phyloP scores from a whole-genome alignment of 257 asterid genomes.

The Nicotiana tabacum region DNA sequence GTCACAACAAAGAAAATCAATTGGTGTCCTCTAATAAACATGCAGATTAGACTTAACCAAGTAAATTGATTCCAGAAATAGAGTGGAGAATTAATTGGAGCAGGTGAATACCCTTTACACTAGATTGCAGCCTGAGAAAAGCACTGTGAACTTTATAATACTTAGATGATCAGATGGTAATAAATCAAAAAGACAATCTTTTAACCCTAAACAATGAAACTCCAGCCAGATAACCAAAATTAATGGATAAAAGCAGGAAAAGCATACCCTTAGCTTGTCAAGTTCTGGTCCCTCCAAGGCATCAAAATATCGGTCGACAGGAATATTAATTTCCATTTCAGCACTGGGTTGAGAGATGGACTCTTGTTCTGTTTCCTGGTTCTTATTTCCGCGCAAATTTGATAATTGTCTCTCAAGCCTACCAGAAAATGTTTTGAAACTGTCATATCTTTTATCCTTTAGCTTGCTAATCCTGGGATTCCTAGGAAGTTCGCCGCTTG shows the following conservation, averaged over 20 bases:
- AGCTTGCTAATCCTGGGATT: slow-evolving; percentile 33
- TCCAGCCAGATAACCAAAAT: neutral
- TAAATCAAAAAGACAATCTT: neutral
- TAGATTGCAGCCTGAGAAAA: neutral
- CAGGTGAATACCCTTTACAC: neutral
- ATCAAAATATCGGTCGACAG: slow-evolving; percentile 65
- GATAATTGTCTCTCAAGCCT: slow-evolving; percentile 66
- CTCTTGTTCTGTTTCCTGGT: slow-evolving; percentile 25
- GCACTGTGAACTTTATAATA: neutral
- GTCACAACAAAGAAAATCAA: neutral
- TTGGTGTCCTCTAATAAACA: neutral
- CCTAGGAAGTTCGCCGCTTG: slow-evolving; percentile 21
- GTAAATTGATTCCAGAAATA: neutral
- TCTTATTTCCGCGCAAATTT: slow-evolving; percentile 34
- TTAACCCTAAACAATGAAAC: neutral
- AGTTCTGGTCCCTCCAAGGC: slow-evolving; percentile 89
- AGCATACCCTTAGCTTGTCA: slow-evolving; percentile 59
- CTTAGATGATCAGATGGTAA: neutral
- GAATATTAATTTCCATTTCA: slow-evolving; percentile 31
- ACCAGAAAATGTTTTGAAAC: slow-evolving; percentile 85
- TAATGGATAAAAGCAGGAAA: neutral
- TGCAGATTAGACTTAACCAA: neutral
- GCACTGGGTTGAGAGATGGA: slow-evolving; percentile 19
- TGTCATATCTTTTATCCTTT: slow-evolving; percentile 54
- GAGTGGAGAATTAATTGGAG: slow-evolving; percentile 5